These are phyloP conservation scores for Lycium ferocissimum DNA, from an alignment of 257 asterid genomes.

Conservation along the genomic window DNA sequence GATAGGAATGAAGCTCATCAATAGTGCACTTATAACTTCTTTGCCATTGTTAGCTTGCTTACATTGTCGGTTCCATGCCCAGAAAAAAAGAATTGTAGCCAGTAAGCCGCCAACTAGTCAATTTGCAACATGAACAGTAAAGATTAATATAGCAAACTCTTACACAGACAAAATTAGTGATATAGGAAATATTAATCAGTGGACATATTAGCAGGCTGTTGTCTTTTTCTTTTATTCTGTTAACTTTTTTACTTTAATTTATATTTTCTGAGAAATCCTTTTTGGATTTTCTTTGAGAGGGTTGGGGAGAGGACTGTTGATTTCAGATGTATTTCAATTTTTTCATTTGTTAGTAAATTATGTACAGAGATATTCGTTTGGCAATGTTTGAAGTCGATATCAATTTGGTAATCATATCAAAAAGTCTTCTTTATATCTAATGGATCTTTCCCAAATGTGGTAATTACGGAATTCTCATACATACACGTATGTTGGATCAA, in stretches of 20 bases:
- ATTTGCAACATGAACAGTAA: too few species aligned
- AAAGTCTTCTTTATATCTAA: not conserved
- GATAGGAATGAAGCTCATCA: slow-evolving; percentile 25
- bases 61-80: too few species aligned
- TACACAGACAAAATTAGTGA: too few species aligned
- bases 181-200: too few species aligned
- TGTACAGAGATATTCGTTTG: not conserved
- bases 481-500: too few species aligned
- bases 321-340: not conserved
- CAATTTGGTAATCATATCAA: not conserved
- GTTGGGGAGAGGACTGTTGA: not conserved
- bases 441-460: not conserved
- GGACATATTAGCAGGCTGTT: not conserved
- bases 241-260: not conserved
- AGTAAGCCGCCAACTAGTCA: too few species aligned
- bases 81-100: too few species aligned
- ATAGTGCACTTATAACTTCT: too few species aligned
- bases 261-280: not conserved
- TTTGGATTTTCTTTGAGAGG: not conserved
- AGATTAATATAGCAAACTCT: too few species aligned
- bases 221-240: not conserved
- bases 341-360: slow-evolving; percentile 5
- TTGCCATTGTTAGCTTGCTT: too few species aligned
- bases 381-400: not conserved
- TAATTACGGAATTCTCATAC: not conserved